Conservation (phyloP, 768 basidiomycete species). For the Piloderma croceum region DNA sequence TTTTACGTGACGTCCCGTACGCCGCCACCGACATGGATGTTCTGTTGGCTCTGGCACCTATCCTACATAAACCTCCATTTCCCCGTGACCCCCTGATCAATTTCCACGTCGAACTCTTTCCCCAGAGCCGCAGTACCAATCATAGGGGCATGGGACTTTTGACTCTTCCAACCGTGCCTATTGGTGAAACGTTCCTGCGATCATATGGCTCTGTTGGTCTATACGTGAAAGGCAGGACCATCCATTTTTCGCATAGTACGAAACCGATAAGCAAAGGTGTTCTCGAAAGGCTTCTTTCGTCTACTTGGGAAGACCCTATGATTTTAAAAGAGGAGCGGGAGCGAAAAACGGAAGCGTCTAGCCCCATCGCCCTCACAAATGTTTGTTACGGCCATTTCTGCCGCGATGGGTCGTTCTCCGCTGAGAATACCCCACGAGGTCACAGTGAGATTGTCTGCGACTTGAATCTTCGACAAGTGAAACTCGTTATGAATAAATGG, state of each 20-base stretch:
- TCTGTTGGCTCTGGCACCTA: conserved; percentile 26
- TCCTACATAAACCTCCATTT: conserved; percentile 30
- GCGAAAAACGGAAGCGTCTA: conserved; percentile 16
- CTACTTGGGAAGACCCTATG: conserved; percentile 27
- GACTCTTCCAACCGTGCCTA: conserved; percentile 20
- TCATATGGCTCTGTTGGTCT: conserved; percentile 22
- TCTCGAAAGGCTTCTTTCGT: conserved; percentile 19
- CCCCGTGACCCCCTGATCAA: conserved; percentile 21
- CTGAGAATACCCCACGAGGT: conserved; percentile 24
- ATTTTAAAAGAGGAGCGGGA: conserved; percentile 20
- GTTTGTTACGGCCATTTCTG: conserved; percentile 34
- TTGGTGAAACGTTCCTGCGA: conserved; percentile 5
- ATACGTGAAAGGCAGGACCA: conserved; percentile 18
- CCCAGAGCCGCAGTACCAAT: conserved; percentile 8
- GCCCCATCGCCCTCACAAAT: conserved; percentile 16
- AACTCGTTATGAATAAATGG: too few relatives aligned
- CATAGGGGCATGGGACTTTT: conserved; percentile 25
- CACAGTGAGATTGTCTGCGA: conserved; percentile 31
- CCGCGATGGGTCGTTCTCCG: conserved; percentile 28
- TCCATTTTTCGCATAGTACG: conserved; percentile 19
- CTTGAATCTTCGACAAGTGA: conserved; percentile 24
- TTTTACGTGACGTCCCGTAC: conserved; percentile 24
- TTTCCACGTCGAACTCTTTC: conserved; percentile 29
- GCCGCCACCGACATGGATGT: conserved; percentile 28
- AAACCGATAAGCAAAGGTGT: conserved; percentile 16